These are phyloP conservation scores for Serendipita sp. DNA, from an alignment of 768 basidiomycete genomes.

Conservation along the genomic window DNA sequence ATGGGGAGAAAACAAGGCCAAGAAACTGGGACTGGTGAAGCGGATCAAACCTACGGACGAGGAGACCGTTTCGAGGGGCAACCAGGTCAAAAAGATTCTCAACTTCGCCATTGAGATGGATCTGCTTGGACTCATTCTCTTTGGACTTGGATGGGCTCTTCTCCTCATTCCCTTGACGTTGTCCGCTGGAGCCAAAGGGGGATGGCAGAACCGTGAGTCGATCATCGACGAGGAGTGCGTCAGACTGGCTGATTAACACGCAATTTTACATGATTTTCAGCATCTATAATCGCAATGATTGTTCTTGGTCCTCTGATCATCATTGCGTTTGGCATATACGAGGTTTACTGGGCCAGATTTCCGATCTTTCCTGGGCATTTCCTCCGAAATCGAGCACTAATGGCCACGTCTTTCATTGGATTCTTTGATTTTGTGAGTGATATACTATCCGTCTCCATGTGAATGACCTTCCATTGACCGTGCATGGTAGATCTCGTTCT, in stretches of 20 bases:
- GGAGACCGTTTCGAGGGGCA: not conserved
- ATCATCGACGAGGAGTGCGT: too few species aligned
- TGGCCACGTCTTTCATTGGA: slow-evolving; percentile 43
- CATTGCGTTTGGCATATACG: slow-evolving; percentile 28
- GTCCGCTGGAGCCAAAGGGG: slow-evolving; percentile 23
- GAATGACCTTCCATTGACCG: not conserved
- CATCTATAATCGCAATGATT: slow-evolving; percentile 37
- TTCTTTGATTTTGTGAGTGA: slow-evolving; percentile 45
- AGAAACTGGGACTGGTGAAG: slow-evolving; percentile 22
- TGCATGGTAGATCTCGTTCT: slow-evolving; percentile 36
- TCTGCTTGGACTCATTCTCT: slow-evolving; percentile 32
- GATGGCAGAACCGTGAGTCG: slow-evolving; percentile 31
- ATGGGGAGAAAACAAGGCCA: slow-evolving; percentile 38
- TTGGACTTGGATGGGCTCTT: slow-evolving; percentile 34
- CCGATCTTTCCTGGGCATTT: slow-evolving; percentile 52
- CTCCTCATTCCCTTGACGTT: slow-evolving; percentile 42
- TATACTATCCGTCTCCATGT: not conserved
- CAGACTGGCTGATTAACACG: not conserved
- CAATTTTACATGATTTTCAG: slow-evolving; percentile 20
- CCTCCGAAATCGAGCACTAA: slow-evolving; percentile 39
- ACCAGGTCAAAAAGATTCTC: slow-evolving; percentile 11
- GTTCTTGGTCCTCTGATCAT: slow-evolving; percentile 31
- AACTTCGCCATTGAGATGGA: slow-evolving; percentile 25
- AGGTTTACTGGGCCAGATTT: slow-evolving; percentile 33
- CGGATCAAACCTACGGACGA: not conserved